Base-by-base conservation (phyloP, 768 basidiomycete species). In the Mycena rebaudengoi region DNA sequence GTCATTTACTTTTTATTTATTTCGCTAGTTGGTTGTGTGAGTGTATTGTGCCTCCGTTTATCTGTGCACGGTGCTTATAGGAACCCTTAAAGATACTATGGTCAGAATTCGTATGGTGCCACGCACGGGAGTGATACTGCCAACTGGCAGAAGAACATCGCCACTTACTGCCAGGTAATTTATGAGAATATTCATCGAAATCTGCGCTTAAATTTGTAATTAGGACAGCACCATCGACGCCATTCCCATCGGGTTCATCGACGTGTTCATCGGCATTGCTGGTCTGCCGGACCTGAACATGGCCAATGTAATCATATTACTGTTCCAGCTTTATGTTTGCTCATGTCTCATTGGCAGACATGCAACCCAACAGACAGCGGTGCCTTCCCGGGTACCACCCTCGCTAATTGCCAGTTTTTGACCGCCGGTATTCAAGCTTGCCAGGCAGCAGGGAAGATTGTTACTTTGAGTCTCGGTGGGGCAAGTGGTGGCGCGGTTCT, bases 391-490 rank as follows among this genome's bases (percentile, higher is more conserved):
- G 88, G 88, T 18, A 88, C 87, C 30, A 76, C 82, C 57, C 79
- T 92, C n/a, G 86, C 85, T 18, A 80, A 91, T 68, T 92, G 91
- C 69, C 76, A 79, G 5, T 86, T 86, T 74, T 76, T 91, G 52
- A 85, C 86, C 5, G 72, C 84, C 3, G 85, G 86, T 58, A 91
- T 92, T 67, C 70, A 87, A 71, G 78, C 81, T 35, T 92, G 91
- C 74, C 91, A 92, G 71, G 75, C 80, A 11, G 83, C 82, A 41
- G 88, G 88, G 16, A 89, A 88, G 66, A 75, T 84, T 20, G 73
- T 86, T 26, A 85, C 84, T 1, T 73, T 86, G 50, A 84, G 82
- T 29, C 73, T 87, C 23, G 88, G 88, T 23, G 88, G 88, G 29
- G 88, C 86, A 14, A 83, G 82, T 2, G 88, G 88, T 8, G 78